A percentile compares a stretch with the other conserved stretches of the same genome.
These are phyloP conservation scores for Viola pubescens DNA, from an alignment of 441 rosid genomes.

Conservation along the genomic window DNA sequence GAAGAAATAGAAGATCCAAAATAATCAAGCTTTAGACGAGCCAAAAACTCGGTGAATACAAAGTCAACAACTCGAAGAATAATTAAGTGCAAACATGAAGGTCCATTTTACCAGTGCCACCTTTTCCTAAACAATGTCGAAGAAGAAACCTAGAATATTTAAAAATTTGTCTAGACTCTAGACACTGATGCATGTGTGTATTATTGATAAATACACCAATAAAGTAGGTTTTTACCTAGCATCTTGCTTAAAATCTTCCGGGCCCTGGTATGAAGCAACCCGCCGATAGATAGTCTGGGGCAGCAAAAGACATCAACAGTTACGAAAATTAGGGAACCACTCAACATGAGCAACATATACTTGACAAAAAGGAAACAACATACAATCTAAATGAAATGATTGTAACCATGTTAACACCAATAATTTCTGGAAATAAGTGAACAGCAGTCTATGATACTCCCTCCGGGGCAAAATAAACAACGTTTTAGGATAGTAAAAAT, in stretches of 20 bases:
- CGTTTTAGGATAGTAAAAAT: too few species aligned
- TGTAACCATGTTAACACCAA: too few species aligned
- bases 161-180: too few species aligned
- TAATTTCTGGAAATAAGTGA: too few species aligned
- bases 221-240: conserved; percentile 41
- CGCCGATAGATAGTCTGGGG: conserved; percentile 65
- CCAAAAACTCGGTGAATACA: too few species aligned
- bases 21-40: background rate
- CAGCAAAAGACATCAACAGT: conserved; percentile 5
- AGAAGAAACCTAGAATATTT: too few species aligned
- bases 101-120: background rate
- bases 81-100: background rate
- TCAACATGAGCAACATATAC: background rate
- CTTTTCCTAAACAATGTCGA: too few species aligned
- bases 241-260: conserved; percentile 68
- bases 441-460: too few species aligned
- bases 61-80: too few species aligned
- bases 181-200: background rate
- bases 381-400: background rate
- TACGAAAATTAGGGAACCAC: background rate
- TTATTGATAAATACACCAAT: background rate
- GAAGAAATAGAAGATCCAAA: background rate
- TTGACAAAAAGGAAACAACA: background rate
- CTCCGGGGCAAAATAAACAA: too few species aligned
- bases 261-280: conserved; percentile 48